A percentile compares a stretch with the other conserved stretches of the same genome.
phyloP scores from a whole-genome alignment of 176 grass and related monocot species.

The Oropetium thomaeum region DNA sequence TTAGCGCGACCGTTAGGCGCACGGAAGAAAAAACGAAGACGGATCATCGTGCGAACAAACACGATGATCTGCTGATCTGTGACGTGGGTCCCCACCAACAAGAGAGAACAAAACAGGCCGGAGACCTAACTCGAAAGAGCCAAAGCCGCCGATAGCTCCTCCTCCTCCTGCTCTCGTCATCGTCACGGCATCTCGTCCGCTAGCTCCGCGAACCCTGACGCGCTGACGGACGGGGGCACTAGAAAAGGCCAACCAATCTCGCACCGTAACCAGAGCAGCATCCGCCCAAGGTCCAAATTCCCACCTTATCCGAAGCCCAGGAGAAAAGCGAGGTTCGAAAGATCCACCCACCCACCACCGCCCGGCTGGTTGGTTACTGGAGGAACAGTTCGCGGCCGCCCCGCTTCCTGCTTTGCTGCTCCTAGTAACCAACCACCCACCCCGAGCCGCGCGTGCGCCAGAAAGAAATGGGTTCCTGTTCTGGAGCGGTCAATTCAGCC shows the following conservation, averaged over 20 bases:
- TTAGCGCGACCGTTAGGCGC: too few species aligned
- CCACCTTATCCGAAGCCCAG: conserved; percentile 17
- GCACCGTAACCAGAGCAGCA: not conserved
- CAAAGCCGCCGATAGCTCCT: not conserved
- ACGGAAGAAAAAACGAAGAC: not conserved
- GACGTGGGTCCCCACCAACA: not conserved
- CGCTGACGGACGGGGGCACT: not conserved
- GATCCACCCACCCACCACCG: conserved; percentile 26
- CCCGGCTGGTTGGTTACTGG: not conserved
- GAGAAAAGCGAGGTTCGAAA: conserved; percentile 13
- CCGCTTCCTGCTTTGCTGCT: not conserved
- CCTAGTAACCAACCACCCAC: too few species aligned
- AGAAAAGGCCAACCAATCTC: not conserved
- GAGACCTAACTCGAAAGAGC: conserved; percentile 6
- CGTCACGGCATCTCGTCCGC: not conserved
- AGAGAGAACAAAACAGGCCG: not conserved
- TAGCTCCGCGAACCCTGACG: not conserved
- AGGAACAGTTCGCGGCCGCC: too few species aligned
- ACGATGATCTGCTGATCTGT: not conserved
- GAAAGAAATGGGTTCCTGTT: conserved; percentile 24
- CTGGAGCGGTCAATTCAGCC: conserved; percentile 26
- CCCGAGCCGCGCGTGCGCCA: not conserved
- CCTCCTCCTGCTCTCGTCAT: not conserved
- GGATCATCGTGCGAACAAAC: not conserved
- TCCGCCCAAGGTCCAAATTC: not conserved